These are phyloP conservation scores for Castanopsis chinensis DNA, from an alignment of 306 rosid species.

Conservation along the genomic window DNA sequence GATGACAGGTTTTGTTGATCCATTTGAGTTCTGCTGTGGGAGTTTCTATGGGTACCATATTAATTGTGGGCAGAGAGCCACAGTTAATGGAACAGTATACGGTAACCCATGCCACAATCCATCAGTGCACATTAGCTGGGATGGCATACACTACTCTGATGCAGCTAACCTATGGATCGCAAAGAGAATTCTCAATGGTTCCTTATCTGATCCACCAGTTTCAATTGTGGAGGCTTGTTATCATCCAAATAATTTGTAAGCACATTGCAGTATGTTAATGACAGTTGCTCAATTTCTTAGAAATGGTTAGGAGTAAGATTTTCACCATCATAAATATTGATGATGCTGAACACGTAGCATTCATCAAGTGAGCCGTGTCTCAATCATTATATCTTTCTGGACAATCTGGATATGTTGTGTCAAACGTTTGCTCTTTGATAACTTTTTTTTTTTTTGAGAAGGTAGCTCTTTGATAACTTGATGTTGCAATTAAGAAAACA, in stretches of 20 bases:
- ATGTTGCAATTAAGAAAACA: neutral
- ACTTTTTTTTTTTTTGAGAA: no score
- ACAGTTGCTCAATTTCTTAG: neutral
- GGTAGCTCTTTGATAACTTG: no score
- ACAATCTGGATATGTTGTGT: no score
- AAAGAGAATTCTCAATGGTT: constrained; percentile 49
- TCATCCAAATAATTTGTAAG: constrained; percentile 1
- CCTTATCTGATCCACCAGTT: constrained; percentile 67
- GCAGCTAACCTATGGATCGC: constrained; percentile 71
- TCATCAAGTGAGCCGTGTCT: no score
- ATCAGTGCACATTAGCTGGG: constrained; percentile 74
- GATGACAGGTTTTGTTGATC: constrained; percentile 71
- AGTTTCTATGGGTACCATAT: constrained; percentile 63
- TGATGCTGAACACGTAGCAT: neutral
- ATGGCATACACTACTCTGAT: constrained; percentile 86
- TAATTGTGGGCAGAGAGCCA: constrained; percentile 59
- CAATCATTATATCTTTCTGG: no score
- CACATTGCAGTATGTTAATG: neutral
- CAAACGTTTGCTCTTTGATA: no score
- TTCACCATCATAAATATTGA: neutral
- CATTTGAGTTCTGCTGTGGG: constrained; percentile 83
- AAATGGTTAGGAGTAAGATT: neutral
- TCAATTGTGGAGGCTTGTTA: constrained; percentile 57
- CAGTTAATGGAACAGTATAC: constrained; percentile 69
- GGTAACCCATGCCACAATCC: constrained; percentile 76